Conservation (phyloP, 768 basidiomycete genomes). For the Ramaria sp. region DNA sequence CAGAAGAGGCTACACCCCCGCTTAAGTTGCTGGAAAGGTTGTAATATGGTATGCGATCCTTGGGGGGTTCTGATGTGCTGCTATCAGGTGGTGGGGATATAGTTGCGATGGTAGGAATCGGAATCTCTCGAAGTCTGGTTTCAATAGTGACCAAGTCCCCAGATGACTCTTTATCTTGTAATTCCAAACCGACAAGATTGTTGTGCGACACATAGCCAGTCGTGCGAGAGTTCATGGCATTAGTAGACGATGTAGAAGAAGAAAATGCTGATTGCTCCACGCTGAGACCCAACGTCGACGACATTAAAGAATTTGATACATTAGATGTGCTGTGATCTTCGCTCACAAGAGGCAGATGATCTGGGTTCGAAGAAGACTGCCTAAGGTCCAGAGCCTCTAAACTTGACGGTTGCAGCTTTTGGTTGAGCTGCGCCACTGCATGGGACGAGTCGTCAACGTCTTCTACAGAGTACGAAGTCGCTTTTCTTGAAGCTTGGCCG, state of each 20-base stretch:
- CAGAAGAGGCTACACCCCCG: neutral
- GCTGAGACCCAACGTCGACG: conserved; percentile 15
- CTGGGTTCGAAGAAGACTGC: conserved; percentile 25
- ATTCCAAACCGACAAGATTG: neutral
- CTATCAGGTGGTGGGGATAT: neutral
- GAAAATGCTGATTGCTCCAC: conserved; percentile 18
- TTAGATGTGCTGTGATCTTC: neutral
- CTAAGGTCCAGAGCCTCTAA: conserved; percentile 11
- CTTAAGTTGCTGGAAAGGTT: neutral
- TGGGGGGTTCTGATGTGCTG: neutral
- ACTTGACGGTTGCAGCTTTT: conserved; percentile 23
- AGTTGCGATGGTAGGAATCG: conserved; percentile 17
- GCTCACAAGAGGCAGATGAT: conserved; percentile 18
- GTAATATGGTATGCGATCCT: neutral
- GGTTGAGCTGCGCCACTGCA: conserved; percentile 15
- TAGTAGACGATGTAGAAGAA: conserved; percentile 9
- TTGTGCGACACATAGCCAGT: neutral
- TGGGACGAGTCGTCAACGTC: conserved; percentile 18
- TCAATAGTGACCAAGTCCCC: conserved; percentile 8
- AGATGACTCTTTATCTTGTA: neutral
- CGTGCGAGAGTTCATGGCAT: neutral
- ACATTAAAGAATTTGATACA: neutral
- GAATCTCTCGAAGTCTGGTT: conserved; percentile 14
- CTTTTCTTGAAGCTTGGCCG: conserved; percentile 23
- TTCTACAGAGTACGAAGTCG: conserved; percentile 12